Evolutionary conservation across 495 filamentous ascomycete species (phyloP).

Genomic region (Xylaria venustula): DNA sequence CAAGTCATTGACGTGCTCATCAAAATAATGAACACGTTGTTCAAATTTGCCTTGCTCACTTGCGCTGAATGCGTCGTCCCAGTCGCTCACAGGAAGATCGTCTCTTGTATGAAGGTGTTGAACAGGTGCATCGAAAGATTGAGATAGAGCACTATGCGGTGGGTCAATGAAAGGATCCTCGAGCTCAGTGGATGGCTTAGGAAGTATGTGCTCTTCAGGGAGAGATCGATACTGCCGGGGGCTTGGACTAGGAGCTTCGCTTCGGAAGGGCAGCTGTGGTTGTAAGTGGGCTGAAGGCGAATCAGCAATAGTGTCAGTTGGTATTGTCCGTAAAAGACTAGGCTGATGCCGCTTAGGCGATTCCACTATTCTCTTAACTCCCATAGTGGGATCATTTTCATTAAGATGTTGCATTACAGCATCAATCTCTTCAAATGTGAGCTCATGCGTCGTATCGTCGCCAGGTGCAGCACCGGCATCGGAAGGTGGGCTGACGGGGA

Average conservation of each 20-base stretch:
- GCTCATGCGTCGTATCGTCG: conserved; percentile 36
- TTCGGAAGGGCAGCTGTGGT: conserved; percentile 56
- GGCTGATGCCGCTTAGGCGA: conserved; percentile 45
- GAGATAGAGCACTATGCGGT: conserved; percentile 30
- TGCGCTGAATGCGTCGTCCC: conserved; percentile 83
- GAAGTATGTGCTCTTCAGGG: conserved; percentile 30
- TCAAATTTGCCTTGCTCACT: conserved; percentile 79
- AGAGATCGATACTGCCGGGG: conserved; percentile 56
- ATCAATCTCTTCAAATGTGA: conserved; percentile 78
- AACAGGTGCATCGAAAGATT: conserved; percentile 53
- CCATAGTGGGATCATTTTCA: conserved; percentile 65
- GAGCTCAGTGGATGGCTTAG: conserved; percentile 37
- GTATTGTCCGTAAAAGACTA: conserved; percentile 36
- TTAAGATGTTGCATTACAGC: conserved; percentile 82
- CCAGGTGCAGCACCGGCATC: conserved; percentile 18
- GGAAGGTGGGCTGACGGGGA: conserved; percentile 28
- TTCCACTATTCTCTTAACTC: conserved; percentile 61
- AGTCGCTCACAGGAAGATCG: conserved; percentile 76
- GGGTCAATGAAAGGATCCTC: conserved; percentile 52
- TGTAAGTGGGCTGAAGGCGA: conserved; percentile 57
- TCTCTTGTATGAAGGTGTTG: conserved; percentile 64
- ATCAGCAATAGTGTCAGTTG: conserved; percentile 37
- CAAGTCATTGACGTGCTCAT: conserved; percentile 80
- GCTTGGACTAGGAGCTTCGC: conserved; percentile 75
- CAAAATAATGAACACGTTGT: conserved; percentile 74